These are phyloP conservation scores for Cicer cuneatum DNA, from an alignment of 306 rosid genomes.

Conservation along the genomic window DNA sequence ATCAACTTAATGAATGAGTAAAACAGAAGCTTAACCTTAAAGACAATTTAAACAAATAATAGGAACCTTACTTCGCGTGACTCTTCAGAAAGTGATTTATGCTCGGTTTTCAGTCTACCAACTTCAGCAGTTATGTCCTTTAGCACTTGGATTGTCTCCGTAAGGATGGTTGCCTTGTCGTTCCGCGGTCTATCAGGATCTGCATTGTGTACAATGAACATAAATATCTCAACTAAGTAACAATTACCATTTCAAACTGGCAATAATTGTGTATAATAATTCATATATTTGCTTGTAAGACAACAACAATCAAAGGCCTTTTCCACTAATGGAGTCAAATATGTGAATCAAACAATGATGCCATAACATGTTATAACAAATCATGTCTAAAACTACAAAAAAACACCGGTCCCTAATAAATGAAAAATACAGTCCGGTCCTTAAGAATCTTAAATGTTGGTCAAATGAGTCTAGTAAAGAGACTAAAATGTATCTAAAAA, in stretches of 20 bases:
- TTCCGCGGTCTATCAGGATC: conserved; percentile 93
- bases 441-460: too few species aligned
- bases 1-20: conserved; percentile 41
- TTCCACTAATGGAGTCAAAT: neutral
- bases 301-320: conserved; percentile 4
- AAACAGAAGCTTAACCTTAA: conserved; percentile 7
- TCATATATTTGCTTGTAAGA: neutral
- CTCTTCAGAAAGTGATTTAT: conserved; percentile 73
- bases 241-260: conserved; percentile 2
- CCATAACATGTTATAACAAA: neutral
- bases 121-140: conserved; percentile 80
- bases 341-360: neutral
- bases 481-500: too few species aligned
- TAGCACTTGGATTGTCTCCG: conserved; percentile 75
- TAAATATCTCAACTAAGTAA: conserved; percentile 11
- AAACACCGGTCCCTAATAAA: neutral
- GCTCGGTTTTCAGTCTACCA: conserved; percentile 66
- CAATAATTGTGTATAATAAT: neutral
- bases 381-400: neutral
- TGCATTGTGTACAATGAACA: conserved; percentile 48
- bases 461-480: too few species aligned
- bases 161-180: conserved; percentile 88
- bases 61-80: conserved; percentile 69
- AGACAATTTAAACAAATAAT: conserved; percentile 24
- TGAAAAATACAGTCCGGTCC: too few species aligned